phyloP scores from a whole-genome alignment of 768 basidiomycete genomes.

The Mycena galopus region DNA sequence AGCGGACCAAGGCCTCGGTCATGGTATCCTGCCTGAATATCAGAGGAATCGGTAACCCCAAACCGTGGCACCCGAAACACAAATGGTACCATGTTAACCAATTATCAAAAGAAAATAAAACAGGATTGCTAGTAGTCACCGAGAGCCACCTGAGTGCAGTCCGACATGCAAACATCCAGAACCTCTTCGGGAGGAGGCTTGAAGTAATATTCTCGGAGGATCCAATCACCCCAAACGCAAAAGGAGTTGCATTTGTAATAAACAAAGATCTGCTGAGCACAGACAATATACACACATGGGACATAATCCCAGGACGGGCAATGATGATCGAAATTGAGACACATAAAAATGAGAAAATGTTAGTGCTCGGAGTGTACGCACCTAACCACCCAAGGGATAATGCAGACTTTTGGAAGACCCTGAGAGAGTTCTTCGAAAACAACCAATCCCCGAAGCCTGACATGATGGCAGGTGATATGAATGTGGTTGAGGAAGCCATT shows the following conservation, averaged over 20 bases:
- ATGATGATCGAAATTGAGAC: not conserved
- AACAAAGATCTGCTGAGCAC: not conserved
- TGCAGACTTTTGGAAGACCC: not conserved
- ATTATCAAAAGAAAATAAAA: not conserved
- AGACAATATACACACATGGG: not conserved
- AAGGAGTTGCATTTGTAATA: not conserved
- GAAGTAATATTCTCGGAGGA: not conserved
- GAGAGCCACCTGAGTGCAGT: not conserved
- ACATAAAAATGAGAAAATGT: not conserved
- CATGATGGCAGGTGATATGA: not conserved
- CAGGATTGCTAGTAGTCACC: not conserved
- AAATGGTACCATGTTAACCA: constrained; percentile 8
- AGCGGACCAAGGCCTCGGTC: no score
- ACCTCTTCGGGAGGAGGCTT: not conserved
- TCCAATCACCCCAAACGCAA: not conserved
- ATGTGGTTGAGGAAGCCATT: not conserved
- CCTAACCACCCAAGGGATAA: not conserved
- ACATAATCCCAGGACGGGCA: not conserved
- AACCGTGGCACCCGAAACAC: not conserved
- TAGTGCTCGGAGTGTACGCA: constrained; percentile 1
- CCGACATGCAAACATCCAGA: not conserved
- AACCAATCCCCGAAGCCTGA: not conserved
- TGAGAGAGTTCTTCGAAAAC: not conserved
- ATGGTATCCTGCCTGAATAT: no score
- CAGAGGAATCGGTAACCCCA: constrained; percentile 1